phyloP scores from a whole-genome alignment of 2,329 filamentous ascomycete species.

The Colletotrichum musae region DNA sequence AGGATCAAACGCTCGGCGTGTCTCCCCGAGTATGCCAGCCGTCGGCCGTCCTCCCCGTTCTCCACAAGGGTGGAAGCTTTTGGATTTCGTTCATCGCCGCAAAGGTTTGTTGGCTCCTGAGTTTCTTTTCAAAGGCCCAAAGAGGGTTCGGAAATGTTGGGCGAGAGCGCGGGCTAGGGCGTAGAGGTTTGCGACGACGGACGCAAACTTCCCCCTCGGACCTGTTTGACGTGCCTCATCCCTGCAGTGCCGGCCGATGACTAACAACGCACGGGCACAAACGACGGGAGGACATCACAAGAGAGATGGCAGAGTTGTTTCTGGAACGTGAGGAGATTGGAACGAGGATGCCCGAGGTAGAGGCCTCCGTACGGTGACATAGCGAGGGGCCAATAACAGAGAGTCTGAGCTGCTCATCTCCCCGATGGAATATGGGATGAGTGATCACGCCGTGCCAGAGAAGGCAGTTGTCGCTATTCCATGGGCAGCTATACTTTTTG shows the following conservation, averaged over 20 bases:
- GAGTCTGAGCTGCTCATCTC: too few species aligned
- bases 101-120: too few species aligned
- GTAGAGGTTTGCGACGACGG: neutral
- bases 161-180: too few species aligned
- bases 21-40: constrained; percentile 5
- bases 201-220: constrained; percentile 1
- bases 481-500: too few species aligned
- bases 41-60: constrained; percentile 16
- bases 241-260: neutral
- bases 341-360: too few species aligned
- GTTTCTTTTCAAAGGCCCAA: too few species aligned
- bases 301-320: neutral
- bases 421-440: too few species aligned
- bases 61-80: neutral
- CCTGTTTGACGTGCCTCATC: constrained; percentile 11
- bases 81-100: neutral
- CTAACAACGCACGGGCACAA: neutral
- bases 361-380: too few species aligned
- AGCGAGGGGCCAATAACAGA: too few species aligned
- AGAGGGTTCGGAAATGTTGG: too few species aligned
- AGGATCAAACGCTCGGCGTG: neutral
- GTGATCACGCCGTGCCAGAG: too few species aligned
- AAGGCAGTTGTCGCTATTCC: too few species aligned
- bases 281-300: neutral
- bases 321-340: neutral